Evolutionary conservation across 495 filamentous ascomycete genomes (phyloP).

Genomic region (Achaetomiella virescens): DNA sequence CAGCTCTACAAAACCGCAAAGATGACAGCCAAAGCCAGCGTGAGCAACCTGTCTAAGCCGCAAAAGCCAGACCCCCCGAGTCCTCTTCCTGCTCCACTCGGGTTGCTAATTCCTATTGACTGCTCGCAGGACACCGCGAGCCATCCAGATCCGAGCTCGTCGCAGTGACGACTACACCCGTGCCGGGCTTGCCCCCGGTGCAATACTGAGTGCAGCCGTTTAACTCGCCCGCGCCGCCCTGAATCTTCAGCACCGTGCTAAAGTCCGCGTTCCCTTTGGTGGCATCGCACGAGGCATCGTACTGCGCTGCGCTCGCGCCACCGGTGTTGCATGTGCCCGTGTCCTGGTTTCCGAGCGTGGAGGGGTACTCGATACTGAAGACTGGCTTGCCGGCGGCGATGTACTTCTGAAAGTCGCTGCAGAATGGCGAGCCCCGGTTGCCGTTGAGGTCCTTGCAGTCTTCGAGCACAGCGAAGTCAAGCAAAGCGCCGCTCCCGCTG

Average conservation of each 20-base stretch:
- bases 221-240: slow-evolving; percentile 45
- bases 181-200: not conserved
- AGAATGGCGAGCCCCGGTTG: slow-evolving; percentile 35
- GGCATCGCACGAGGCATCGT: slow-evolving; percentile 5
- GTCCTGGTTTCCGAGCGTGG: not conserved
- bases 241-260: slow-evolving; percentile 53
- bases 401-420: slow-evolving; percentile 51
- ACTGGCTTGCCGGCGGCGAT: slow-evolving; percentile 56
- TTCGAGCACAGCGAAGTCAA: slow-evolving; percentile 67
- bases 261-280: slow-evolving; percentile 34
- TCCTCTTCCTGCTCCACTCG: too few relatives aligned
- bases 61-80: too few relatives aligned
- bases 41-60: too few relatives aligned
- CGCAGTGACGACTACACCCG: slow-evolving; percentile 4
- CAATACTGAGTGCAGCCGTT: slow-evolving; percentile 54
- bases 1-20: too few relatives aligned
- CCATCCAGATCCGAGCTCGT: slow-evolving; percentile 3
- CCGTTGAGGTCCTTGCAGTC: slow-evolving; percentile 53
- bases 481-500: slow-evolving; percentile 41
- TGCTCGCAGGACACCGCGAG: not conserved
- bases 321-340: slow-evolving; percentile 28
- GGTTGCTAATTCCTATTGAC: too few relatives aligned
- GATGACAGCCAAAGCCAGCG: too few relatives aligned
- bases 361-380: slow-evolving; percentile 66
- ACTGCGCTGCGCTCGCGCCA: slow-evolving; percentile 25